Evolutionary conservation across 1,284 basidiomycete species (phyloP).

Genomic region (Chalciporus piperatoides): DNA sequence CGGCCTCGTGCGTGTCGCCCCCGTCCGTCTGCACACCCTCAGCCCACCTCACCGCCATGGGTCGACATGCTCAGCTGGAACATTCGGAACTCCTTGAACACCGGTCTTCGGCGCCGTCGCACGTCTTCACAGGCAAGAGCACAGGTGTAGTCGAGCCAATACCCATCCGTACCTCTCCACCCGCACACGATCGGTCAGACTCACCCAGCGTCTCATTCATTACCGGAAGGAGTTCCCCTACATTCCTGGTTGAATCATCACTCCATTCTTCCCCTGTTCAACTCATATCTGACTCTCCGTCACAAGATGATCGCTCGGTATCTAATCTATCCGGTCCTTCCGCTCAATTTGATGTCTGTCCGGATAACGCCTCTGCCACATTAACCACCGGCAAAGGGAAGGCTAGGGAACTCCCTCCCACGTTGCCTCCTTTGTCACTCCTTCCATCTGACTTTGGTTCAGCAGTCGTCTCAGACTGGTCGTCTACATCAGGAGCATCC

Average conservation of each 20-base stretch:
- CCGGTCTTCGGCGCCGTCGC: neutral
- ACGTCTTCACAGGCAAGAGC: slow-evolving; percentile 39
- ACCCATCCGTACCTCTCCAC: slow-evolving; percentile 38
- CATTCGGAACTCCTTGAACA: slow-evolving; percentile 9
- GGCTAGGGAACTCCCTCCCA: slow-evolving; percentile 54
- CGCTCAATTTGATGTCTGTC: slow-evolving; percentile 12
- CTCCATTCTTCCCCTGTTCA: neutral
- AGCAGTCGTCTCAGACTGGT: slow-evolving; percentile 40
- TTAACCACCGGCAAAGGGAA: slow-evolving; percentile 48
- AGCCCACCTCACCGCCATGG: slow-evolving; percentile 16
- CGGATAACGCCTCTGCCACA: slow-evolving; percentile 20
- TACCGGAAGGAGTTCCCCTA: neutral
- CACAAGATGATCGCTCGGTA: slow-evolving; percentile 14
- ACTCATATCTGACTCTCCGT: slow-evolving; percentile 19
- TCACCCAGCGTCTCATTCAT: neutral
- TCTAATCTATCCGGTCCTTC: slow-evolving; percentile 30
- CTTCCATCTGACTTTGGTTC: slow-evolving; percentile 49
- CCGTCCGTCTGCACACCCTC: slow-evolving; percentile 16
- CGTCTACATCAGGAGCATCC: slow-evolving; percentile 50
- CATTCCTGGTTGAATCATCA: slow-evolving; percentile 2
- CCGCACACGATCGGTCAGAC: slow-evolving; percentile 34
- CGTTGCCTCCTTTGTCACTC: slow-evolving; percentile 61
- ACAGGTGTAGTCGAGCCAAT: slow-evolving; percentile 47
- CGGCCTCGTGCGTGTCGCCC: slow-evolving; percentile 3
- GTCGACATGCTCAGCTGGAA: slow-evolving; percentile 9